phyloP scores from a whole-genome alignment of 208 protist species.

The Trypanosoma lewisi region DNA sequence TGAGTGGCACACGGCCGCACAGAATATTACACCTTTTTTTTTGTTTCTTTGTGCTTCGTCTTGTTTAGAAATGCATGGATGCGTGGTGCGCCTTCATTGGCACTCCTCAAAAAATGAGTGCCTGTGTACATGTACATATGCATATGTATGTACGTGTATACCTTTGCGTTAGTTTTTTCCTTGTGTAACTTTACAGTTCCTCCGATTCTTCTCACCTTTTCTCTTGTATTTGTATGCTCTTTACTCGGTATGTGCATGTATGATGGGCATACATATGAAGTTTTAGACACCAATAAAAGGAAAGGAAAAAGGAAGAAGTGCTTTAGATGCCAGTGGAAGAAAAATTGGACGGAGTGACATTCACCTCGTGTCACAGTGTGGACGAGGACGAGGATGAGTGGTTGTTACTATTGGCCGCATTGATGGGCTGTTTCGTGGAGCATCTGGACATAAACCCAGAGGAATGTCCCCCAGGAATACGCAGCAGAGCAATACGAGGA shows the following conservation, averaged over 20 bases:
- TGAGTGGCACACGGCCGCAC: too few species aligned
- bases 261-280: too few species aligned
- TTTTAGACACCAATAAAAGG: too few species aligned
- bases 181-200: background rate
- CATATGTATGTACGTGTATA: slow-evolving; percentile 5
- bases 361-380: background rate
- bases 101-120: too few species aligned
- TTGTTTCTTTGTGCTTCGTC: too few species aligned
- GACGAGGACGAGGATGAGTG: background rate
- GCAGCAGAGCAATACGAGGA: too few species aligned
- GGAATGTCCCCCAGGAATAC: background rate
- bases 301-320: too few species aligned
- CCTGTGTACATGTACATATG: slow-evolving; percentile 2
- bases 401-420: slow-evolving; percentile 5
- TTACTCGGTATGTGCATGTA: background rate
- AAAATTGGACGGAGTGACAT: too few species aligned
- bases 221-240: background rate
- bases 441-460: background rate
- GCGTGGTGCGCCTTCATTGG: background rate
- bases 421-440: slow-evolving; percentile 19
- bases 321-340: too few species aligned
- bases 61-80: background rate
- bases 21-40: too few species aligned
- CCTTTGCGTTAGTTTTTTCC: slow-evolving; percentile 1
- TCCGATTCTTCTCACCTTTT: background rate